These are phyloP conservation scores for Kregervanrija fluxuum DNA, from an alignment of 805 yeast species.

Conservation along the genomic window DNA sequence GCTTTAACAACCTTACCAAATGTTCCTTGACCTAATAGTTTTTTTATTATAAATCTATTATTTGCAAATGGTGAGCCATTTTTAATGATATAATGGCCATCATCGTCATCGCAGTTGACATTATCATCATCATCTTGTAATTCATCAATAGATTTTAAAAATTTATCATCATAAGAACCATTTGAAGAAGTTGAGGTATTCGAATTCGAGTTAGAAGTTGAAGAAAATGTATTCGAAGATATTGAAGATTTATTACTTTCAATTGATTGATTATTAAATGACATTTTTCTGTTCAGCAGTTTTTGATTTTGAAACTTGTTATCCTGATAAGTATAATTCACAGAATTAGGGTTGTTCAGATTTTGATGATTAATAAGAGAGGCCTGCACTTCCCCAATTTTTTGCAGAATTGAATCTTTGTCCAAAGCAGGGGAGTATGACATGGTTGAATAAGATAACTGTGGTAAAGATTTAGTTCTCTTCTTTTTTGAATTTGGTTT, in stretches of 20 bases:
- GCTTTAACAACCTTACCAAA: slow-evolving; percentile 87
- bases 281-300: slow-evolving; percentile 14
- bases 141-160: background rate
- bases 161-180: slow-evolving; percentile 7
- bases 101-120: slow-evolving; percentile 49
- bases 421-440: slow-evolving; percentile 28
- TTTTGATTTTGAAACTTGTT: slow-evolving; percentile 1
- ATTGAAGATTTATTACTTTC: slow-evolving; percentile 5
- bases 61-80: slow-evolving; percentile 62
- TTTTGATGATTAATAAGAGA: slow-evolving; percentile 23
- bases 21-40: slow-evolving; percentile 84
- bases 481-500: slow-evolving; percentile 24
- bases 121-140: slow-evolving; percentile 16
- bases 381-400: slow-evolving; percentile 37
- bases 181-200: slow-evolving; percentile 17
- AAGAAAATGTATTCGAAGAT: slow-evolving; percentile 3
- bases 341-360: slow-evolving; percentile 2
- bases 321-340: slow-evolving; percentile 24
- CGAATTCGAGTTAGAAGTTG: slow-evolving; percentile 11
- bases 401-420: slow-evolving; percentile 29
- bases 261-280: slow-evolving; percentile 16
- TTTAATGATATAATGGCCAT: slow-evolving; percentile 67
- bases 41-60: slow-evolving; percentile 55
- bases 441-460: slow-evolving; percentile 41
- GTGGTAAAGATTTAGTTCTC: slow-evolving; percentile 49